Conservation (phyloP, 306 rosid genomes). For the Benincasa hispida region DNA sequence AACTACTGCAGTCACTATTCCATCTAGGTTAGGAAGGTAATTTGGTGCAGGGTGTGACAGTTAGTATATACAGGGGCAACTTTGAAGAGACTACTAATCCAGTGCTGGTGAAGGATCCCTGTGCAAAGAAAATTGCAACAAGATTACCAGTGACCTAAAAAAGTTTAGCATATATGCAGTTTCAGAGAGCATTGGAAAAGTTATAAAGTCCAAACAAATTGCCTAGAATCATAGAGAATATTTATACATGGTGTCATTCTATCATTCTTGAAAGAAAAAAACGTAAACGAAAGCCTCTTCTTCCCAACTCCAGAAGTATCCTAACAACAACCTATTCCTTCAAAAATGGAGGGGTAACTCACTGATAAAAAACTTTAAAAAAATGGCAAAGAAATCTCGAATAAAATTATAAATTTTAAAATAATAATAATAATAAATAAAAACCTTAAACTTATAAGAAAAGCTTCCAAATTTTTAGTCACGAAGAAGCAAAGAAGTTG, state of each 20-base stretch:
- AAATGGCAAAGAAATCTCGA: too few species aligned
- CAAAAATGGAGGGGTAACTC: not conserved
- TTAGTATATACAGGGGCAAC: constrained; percentile 39
- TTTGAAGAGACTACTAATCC: constrained; percentile 47
- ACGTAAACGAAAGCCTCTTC: not conserved
- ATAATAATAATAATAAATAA: too few species aligned
- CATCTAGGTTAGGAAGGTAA: too few species aligned
- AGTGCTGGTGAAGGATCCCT: constrained; percentile 45
- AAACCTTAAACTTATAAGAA: not conserved
- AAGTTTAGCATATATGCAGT: not conserved
- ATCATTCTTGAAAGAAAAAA: not conserved
- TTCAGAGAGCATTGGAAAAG: not conserved
- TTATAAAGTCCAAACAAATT: not conserved
- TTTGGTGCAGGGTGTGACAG: too few species aligned
- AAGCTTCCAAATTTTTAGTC: not conserved
- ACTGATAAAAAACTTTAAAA: not conserved
- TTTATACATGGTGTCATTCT: not conserved
- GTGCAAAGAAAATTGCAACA: constrained; percentile 2
- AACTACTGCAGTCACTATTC: too few species aligned
- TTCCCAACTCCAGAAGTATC: not conserved
- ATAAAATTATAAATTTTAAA: too few species aligned
- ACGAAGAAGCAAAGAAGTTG: not conserved
- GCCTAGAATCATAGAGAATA: not conserved
- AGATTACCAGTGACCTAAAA: not conserved
- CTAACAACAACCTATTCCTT: not conserved